A percentile compares a stretch with the other conserved stretches of the same genome.
Evolutionary conservation across 495 filamentous ascomycete species (phyloP).

Genomic region (Hypomontagnella monticulosa): DNA sequence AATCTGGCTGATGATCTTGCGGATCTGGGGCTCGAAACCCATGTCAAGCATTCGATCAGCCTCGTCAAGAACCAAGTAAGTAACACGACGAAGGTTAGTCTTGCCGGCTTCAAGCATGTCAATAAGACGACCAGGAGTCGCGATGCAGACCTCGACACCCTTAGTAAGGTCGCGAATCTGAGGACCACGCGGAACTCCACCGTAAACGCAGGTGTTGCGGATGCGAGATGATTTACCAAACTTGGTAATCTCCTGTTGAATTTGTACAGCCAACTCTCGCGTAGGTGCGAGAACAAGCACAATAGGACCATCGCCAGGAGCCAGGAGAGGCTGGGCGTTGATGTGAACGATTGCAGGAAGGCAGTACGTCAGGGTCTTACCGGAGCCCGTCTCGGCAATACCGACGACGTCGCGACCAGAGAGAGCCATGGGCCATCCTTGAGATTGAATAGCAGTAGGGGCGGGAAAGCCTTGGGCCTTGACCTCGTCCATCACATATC

Average conservation of each 20-base stretch:
- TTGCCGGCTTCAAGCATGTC: conserved; percentile 98
- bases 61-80: conserved; percentile 90
- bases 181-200: conserved; percentile 95
- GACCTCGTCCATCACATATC: conserved; percentile 97
- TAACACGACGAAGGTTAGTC: conserved; percentile 97
- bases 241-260: conserved; percentile 93
- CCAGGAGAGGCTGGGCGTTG: conserved; percentile 96
- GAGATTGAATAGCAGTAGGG: conserved; percentile 95
- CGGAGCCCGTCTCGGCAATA: conserved; percentile 99
- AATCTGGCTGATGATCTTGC: conserved; percentile 97
- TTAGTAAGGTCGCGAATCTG: conserved; percentile 93
- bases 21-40: conserved; percentile 89
- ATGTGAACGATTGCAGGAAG: conserved; percentile 99
- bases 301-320: conserved; percentile 96
- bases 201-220: conserved; percentile 98
- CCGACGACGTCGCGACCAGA: conserved; percentile 98
- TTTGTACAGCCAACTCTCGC: conserved; percentile 97
- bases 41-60: conserved; percentile 92
- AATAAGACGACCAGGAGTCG: conserved; percentile 95
- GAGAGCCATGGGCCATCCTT: conserved; percentile 99
- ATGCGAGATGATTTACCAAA: conserved; percentile 98
- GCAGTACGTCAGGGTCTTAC: conserved; percentile 99
- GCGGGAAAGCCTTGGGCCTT: conserved; percentile 94
- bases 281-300: conserved; percentile 95
- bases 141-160: conserved; percentile 91